Conservation (phyloP, 352 stramenopile species). For the Pythium graminicola region DNA sequence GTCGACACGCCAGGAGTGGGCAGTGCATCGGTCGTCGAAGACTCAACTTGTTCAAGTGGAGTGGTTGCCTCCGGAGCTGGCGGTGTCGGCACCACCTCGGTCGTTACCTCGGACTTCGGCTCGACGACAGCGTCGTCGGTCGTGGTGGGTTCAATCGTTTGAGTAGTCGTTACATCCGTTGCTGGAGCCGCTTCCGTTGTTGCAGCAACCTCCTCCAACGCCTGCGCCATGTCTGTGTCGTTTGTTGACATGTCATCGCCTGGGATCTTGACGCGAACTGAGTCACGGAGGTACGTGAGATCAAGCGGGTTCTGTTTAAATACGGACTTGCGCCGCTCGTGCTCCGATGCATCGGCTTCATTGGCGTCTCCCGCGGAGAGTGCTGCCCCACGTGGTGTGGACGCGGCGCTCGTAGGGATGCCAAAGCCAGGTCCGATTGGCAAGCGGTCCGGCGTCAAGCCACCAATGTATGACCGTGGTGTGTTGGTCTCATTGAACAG, state of each 20-base stretch:
- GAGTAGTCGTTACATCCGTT: background rate
- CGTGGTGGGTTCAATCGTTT: background rate
- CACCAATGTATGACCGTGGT: slow-evolving; percentile 67
- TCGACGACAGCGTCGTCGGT: background rate
- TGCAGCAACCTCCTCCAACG: background rate
- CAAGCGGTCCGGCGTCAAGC: slow-evolving; percentile 37
- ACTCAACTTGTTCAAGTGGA: background rate
- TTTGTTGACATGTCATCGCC: slow-evolving; percentile 14
- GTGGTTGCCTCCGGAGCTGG: background rate
- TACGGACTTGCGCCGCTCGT: slow-evolving; percentile 51
- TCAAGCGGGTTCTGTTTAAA: slow-evolving; percentile 68
- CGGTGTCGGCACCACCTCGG: background rate
- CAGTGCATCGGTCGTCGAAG: background rate
- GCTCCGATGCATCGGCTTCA: slow-evolving; percentile 22
- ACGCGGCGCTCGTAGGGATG: background rate
- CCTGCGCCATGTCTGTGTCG: too few species aligned
- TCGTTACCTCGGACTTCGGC: background rate
- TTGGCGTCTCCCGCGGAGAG: background rate
- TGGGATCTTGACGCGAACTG: slow-evolving; percentile 22
- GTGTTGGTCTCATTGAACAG: slow-evolving; percentile 62
- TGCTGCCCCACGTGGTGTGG: slow-evolving; percentile 4
- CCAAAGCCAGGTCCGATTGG: background rate
- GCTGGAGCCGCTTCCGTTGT: background rate
- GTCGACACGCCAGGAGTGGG: background rate
- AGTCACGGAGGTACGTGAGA: slow-evolving; percentile 59